phyloP scores from a whole-genome alignment of 331 rosid species.

The Pyrus hybrid region DNA sequence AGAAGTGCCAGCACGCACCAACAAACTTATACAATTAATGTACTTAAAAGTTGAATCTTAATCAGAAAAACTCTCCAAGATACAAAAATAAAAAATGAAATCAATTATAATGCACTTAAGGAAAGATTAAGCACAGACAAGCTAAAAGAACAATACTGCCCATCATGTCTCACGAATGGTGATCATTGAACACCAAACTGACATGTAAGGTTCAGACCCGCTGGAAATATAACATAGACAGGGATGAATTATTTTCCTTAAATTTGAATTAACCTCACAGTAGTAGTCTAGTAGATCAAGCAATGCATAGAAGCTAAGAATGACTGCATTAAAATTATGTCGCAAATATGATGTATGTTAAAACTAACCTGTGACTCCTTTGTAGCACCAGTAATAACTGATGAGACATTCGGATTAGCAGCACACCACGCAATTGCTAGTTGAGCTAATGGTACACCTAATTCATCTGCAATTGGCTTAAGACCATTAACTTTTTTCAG shows the following conservation, averaged over 20 bases:
- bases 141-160: background rate
- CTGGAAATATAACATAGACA: background rate
- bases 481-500: constrained; percentile 77
- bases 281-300: background rate
- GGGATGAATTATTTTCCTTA: background rate
- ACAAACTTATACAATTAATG: background rate
- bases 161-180: background rate
- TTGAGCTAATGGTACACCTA: constrained; percentile 79
- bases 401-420: constrained; percentile 87
- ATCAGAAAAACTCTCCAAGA: background rate
- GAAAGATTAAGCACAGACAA: background rate
- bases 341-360: background rate
- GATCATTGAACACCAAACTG: background rate
- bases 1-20: background rate
- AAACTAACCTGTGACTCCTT: constrained; percentile 92
- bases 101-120: background rate
- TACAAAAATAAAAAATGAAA: background rate
- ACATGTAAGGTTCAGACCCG: background rate
- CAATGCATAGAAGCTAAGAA: background rate
- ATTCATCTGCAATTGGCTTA: constrained; percentile 94
- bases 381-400: constrained; percentile 93
- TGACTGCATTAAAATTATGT: background rate
- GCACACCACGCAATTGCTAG: constrained; percentile 98
- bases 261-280: background rate
- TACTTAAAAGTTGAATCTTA: background rate